A percentile compares a stretch with the other conserved stretches of the same genome.
Conservation (phyloP, 2,329 filamentous ascomycete genomes). For the Metarhizium guizhouense region DNA sequence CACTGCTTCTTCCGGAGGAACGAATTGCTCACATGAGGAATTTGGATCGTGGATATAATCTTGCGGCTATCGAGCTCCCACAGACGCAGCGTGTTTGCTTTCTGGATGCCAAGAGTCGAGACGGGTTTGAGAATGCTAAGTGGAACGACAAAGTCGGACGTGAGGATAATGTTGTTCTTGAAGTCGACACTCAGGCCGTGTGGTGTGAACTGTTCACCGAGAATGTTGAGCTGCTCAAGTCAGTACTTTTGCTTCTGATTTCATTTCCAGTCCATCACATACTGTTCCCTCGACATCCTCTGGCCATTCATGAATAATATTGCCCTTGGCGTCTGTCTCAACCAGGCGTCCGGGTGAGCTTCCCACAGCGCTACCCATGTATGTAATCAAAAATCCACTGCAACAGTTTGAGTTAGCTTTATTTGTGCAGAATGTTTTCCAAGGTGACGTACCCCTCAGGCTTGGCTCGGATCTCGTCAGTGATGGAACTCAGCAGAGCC, state of each 20-base stretch:
- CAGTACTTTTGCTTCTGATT: neutral
- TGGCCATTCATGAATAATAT: constrained; percentile 55
- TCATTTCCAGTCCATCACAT: neutral
- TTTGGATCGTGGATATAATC: constrained; percentile 52
- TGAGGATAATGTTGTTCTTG: constrained; percentile 47
- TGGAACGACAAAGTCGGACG: constrained; percentile 55
- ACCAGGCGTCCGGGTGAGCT: constrained; percentile 50
- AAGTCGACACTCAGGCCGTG: constrained; percentile 52
- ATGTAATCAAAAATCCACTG: constrained; percentile 50
- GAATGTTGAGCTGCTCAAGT: constrained; percentile 36
- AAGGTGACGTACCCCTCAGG: constrained; percentile 37
- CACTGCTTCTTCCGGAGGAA: neutral
- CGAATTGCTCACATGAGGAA: constrained; percentile 36
- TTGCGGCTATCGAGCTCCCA: constrained; percentile 45
- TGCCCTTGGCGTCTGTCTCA: constrained; percentile 48
- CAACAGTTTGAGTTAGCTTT: neutral
- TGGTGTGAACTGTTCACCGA: constrained; percentile 51
- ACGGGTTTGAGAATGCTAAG: constrained; percentile 50
- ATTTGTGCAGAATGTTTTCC: fast-evolving
- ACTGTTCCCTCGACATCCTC: constrained; percentile 40
- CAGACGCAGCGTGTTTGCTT: constrained; percentile 48
- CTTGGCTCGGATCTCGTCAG: constrained; percentile 54
- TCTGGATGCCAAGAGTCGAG: constrained; percentile 37
- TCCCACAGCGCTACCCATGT: constrained; percentile 51
- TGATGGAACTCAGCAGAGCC: constrained; percentile 48